A percentile compares a stretch with the other conserved stretches of the same genome.
These are phyloP conservation scores for Rhodotorula diobovata DNA, from an alignment of 768 basidiomycete genomes.

Conservation along the genomic window DNA sequence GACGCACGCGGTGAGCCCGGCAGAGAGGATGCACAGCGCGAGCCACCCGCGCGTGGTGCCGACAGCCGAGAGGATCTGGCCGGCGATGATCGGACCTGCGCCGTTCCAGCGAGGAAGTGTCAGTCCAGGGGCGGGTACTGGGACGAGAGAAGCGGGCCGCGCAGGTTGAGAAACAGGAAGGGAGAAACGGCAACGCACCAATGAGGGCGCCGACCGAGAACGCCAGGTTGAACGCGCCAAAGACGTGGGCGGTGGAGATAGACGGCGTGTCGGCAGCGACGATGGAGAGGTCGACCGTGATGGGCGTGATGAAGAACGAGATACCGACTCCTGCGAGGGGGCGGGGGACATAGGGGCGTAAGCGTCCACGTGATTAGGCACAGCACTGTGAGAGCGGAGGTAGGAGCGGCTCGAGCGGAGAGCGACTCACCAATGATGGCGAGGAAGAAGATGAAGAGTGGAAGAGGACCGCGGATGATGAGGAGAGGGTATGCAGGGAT, in stretches of 20 bases:
- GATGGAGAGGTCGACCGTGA: neutral
- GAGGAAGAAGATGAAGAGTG: slow-evolving; percentile 34
- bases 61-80: neutral
- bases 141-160: too few species aligned
- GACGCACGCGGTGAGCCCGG: neutral
- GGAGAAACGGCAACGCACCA: neutral
- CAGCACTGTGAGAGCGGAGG: too few species aligned
- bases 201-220: neutral
- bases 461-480: slow-evolving; percentile 24
- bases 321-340: neutral
- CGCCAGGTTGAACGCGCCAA: neutral
- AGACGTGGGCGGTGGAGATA: neutral
- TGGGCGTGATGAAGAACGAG: neutral
- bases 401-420: too few species aligned
- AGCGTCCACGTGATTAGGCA: too few species aligned
- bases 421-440: slow-evolving; percentile 13
- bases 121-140: neutral
- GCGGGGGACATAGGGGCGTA: too few species aligned
- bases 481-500: slow-evolving; percentile 23
- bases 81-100: neutral
- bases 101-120: slow-evolving; percentile 39
- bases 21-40: neutral
- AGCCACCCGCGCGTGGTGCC: neutral
- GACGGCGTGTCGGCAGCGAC: neutral
- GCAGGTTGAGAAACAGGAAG: neutral